A percentile compares a stretch with the other conserved stretches of the same genome.
These are phyloP conservation scores for Rhodotorula diobovata DNA, from an alignment of 768 basidiomycete species.

Conservation along the genomic window DNA sequence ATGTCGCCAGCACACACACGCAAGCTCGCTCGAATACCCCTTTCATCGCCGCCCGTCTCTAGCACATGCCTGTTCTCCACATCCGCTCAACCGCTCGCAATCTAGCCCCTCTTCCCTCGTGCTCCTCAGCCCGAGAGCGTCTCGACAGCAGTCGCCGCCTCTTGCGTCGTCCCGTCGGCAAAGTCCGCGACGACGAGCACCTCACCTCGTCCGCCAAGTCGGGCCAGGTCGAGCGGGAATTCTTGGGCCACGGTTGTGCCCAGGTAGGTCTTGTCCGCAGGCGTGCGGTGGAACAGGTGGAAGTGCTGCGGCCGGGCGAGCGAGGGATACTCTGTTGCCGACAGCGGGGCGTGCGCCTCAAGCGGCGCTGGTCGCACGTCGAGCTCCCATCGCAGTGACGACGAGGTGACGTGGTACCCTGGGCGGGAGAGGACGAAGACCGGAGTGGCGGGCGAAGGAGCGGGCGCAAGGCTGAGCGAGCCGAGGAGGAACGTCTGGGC, in stretches of 20 bases:
- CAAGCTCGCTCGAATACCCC: background rate
- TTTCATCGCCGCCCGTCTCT: no score
- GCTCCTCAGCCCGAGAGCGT: no score
- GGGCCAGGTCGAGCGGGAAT: background rate
- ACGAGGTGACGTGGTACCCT: background rate
- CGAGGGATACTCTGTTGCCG: background rate
- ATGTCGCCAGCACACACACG: background rate
- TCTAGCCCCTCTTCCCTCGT: background rate
- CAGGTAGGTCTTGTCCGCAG: background rate
- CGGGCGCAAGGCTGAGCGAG: background rate
- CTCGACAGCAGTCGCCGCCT: background rate
- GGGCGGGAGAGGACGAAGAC: background rate
- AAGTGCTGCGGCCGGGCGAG: background rate
- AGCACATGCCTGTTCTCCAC: no score
- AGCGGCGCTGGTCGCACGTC: background rate
- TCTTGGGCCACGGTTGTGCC: background rate
- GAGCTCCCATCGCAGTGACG: background rate
- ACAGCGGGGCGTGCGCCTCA: no score
- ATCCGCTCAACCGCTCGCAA: background rate
- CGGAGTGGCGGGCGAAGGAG: background rate
- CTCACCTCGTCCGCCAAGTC: background rate
- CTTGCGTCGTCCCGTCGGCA: background rate
- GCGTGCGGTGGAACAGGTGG: slow-evolving; percentile 3
- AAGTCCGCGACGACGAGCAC: background rate
- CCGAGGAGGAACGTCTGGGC: background rate